Evolutionary conservation across 2,329 filamentous ascomycete genomes (phyloP).

Genomic region (Atkinsonella hypoxylon): DNA sequence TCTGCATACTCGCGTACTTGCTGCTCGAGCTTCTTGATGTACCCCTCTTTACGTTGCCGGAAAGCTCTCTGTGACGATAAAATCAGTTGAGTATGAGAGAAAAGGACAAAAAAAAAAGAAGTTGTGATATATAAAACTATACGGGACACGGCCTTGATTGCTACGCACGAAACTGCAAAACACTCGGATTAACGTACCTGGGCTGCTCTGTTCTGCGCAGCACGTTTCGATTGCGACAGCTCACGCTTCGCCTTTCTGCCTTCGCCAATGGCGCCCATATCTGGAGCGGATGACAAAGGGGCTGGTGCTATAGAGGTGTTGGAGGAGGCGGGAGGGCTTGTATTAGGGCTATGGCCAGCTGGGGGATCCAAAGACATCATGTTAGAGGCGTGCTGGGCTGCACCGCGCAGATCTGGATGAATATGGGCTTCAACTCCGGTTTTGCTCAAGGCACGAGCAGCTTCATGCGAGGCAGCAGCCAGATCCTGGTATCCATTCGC

Average conservation of each 20-base stretch:
- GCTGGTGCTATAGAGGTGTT: conserved; percentile 20
- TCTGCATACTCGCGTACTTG: conserved; percentile 73
- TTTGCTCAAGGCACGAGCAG: conserved; percentile 22
- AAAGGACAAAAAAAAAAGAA: background rate
- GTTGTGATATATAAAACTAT: too few relatives aligned
- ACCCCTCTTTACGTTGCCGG: conserved; percentile 91
- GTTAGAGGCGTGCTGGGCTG: conserved; percentile 15
- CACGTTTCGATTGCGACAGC: conserved; percentile 88
- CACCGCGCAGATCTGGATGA: conserved; percentile 34
- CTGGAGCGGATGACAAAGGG: conserved; percentile 15
- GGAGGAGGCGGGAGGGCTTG: conserved; percentile 15
- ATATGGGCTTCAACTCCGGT: conserved; percentile 33
- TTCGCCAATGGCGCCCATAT: conserved; percentile 27
- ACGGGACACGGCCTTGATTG: background rate
- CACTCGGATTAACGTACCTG: conserved; percentile 49
- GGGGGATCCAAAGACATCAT: conserved; percentile 29
- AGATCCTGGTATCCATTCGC: conserved; percentile 36
- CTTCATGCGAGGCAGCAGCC: conserved; percentile 22
- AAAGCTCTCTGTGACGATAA: conserved; percentile 63
- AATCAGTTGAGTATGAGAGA: background rate
- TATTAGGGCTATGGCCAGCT: conserved; percentile 19
- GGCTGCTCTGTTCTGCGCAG: conserved; percentile 90
- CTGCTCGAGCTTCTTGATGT: conserved; percentile 95
- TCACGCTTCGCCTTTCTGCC: conserved; percentile 77
- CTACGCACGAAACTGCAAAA: background rate